Evolutionary conservation across 2,329 filamentous ascomycete genomes (phyloP), one percentile per base, ranked within the genome.

Genomic region (Magnaporthiopsis incrustans): DNA sequence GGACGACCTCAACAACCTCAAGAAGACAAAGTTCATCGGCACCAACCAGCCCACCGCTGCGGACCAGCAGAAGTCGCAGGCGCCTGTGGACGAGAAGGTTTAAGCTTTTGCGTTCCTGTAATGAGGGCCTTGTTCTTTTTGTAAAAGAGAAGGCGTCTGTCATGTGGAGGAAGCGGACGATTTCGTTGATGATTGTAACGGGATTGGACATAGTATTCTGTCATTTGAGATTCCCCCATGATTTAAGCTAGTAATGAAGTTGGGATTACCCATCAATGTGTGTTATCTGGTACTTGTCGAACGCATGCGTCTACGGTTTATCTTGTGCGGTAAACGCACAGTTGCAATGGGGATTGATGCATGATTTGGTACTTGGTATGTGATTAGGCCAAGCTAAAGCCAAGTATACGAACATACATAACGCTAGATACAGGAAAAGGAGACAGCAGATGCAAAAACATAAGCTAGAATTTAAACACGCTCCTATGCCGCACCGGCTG

Each of bases 1-100:
- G 70, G 88, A 90, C 71, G 74, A 78, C 58, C 74, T 90, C 62
- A 90, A 90, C 68, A 80, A 83, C 73, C 73, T 82, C 38, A 61
- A 61, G 64, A 58, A 58, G 53, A 59, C 64, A 25, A 59, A 65
- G 60, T 65, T 60, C 33, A 2, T 57, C 18, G 64, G 64, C 60
- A 63, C 10, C 7, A 60, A 62, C 62, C 62, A 63, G 62, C 62
- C 62, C 10, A 63, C 53, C 26, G 62, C 62, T 25, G 56, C 57
- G 18, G 56, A 59, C 25, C 62, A 67, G 77, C 77, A 64, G 68
- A 38, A 64, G 58, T 38, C 58, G 50, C 50, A 35, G 33, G 27
- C 26, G 59, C 63, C n/a, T 10, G 60, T 50, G 8, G 63, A 61
- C 30, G 57, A 64, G 35, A 61, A 64, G 63, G 63, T 63, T 15